These are phyloP conservation scores for Paraleonurus japonicus DNA, from an alignment of 257 asterid species.

Conservation along the genomic window DNA sequence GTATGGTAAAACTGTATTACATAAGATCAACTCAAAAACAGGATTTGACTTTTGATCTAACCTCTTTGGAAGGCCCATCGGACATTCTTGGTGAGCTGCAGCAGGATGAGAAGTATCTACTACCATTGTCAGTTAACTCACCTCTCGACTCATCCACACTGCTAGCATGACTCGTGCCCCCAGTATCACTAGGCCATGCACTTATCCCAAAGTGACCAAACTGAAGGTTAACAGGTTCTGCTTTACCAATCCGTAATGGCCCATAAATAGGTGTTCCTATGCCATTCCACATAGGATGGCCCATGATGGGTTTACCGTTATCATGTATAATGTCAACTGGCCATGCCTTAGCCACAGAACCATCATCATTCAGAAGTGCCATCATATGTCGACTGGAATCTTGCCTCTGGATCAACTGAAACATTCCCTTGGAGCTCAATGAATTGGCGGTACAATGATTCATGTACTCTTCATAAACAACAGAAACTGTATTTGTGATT, in stretches of 20 bases:
- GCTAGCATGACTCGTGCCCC: slow-evolving; percentile 90
- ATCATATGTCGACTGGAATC: slow-evolving; percentile 89
- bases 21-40: too few species aligned
- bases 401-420: slow-evolving; percentile 92
- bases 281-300: slow-evolving; percentile 39
- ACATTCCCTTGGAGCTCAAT: slow-evolving; percentile 92
- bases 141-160: slow-evolving; percentile 86
- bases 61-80: slow-evolving; percentile 94
- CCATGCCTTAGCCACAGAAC: slow-evolving; percentile 99
- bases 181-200: slow-evolving; percentile 91
- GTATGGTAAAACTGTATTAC: too few species aligned
- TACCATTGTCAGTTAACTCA: slow-evolving; percentile 80
- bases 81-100: slow-evolving; percentile 89
- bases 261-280: slow-evolving; percentile 78
- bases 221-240: slow-evolving; percentile 88
- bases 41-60: slow-evolving; percentile 30
- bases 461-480: slow-evolving; percentile 87
- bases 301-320: slow-evolving; percentile 50
- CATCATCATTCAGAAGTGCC: slow-evolving; percentile 93
- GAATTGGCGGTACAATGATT: slow-evolving; percentile 92
- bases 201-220: slow-evolving; percentile 95
- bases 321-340: slow-evolving; percentile 63
- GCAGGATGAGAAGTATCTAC: slow-evolving; percentile 85
- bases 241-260: slow-evolving; percentile 74
- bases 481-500: slow-evolving; percentile 64